Conservation (phyloP, 2,329 filamentous ascomycete species). For the Aureobasidium sp. region DNA sequence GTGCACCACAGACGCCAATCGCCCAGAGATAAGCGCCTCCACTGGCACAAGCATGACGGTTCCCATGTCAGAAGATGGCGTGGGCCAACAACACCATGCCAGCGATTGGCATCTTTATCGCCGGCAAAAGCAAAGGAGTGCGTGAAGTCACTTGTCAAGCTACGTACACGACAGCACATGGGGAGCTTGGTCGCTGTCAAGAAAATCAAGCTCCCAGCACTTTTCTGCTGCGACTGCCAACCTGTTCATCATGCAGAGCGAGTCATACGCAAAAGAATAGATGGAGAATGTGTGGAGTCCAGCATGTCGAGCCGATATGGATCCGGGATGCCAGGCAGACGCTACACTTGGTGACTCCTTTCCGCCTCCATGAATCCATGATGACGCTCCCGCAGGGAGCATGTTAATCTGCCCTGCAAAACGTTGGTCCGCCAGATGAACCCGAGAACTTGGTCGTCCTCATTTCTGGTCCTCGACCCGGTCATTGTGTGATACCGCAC, state of each 20-base stretch:
- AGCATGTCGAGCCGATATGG: conserved; percentile 8
- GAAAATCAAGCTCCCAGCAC: conserved; percentile 5
- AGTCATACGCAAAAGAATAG: conserved; percentile 3
- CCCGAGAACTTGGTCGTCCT: conserved; percentile 12
- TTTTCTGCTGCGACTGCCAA: background rate
- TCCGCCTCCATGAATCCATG: conserved; percentile 5
- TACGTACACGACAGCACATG: conserved; percentile 11
- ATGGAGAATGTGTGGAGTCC: conserved; percentile 10
- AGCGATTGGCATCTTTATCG: conserved; percentile 1
- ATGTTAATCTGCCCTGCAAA: conserved; percentile 12
- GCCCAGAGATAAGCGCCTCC: conserved; percentile 3
- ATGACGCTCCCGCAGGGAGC: conserved; percentile 11
- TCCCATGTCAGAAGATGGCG: conserved; percentile 7
- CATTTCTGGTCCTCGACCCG: conserved; percentile 12
- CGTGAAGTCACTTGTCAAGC: conserved; percentile 1
- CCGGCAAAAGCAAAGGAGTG: conserved; percentile 7
- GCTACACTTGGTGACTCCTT: conserved; percentile 5
- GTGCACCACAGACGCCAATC: conserved; percentile 9
- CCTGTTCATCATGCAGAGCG: conserved; percentile 1
- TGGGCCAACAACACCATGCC: background rate
- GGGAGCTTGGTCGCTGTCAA: conserved; percentile 3
- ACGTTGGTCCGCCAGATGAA: conserved; percentile 9
- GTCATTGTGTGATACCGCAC: conserved; percentile 13
- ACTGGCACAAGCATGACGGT: conserved; percentile 8
- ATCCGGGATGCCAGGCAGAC: background rate